Evolutionary conservation across 2,329 filamentous ascomycete species (phyloP).

Genomic region (Clonostachys rosea): DNA sequence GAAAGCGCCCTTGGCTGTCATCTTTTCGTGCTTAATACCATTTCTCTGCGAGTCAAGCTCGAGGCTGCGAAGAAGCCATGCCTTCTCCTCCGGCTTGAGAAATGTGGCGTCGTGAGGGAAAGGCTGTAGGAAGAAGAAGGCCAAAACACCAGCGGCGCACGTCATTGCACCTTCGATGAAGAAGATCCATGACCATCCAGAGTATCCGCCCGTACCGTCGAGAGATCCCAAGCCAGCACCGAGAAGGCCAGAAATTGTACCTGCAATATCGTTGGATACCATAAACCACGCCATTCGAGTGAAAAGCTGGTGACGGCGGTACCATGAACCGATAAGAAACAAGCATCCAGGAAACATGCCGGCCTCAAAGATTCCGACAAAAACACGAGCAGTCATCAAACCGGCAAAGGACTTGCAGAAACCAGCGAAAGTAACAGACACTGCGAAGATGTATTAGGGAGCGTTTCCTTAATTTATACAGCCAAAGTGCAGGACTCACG

Average conservation of each 20-base stretch:
- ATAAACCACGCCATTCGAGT: conserved; percentile 15
- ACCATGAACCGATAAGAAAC: conserved; percentile 25
- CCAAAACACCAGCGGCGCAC: conserved; percentile 5
- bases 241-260: conserved; percentile 12
- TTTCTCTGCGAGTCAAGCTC: conserved; percentile 9
- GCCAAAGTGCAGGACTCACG: conserved; percentile 3
- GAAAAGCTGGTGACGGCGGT: conserved; percentile 21
- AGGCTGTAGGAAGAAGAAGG: conserved; percentile 10
- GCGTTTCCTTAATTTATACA: neutral
- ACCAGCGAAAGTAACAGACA: conserved; percentile 16
- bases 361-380: conserved; percentile 27
- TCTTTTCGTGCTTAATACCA: conserved; percentile 9
- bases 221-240: conserved; percentile 13
- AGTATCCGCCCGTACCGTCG: conserved; percentile 9
- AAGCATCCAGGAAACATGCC: conserved; percentile 23
- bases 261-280: conserved; percentile 14
- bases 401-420: conserved; percentile 15
- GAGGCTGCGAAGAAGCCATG: conserved; percentile 8
- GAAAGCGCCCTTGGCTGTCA: conserved; percentile 33
- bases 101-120: conserved; percentile 9
- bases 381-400: conserved; percentile 16
- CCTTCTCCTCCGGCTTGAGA: conserved; percentile 9
- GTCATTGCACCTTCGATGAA: conserved; percentile 11
- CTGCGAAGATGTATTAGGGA: neutral
- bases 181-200: conserved; percentile 15